Evolutionary conservation across 768 basidiomycete genomes (phyloP), one percentile per base, ranked within the genome.

Genomic region (Leucocoprinus sp.): DNA sequence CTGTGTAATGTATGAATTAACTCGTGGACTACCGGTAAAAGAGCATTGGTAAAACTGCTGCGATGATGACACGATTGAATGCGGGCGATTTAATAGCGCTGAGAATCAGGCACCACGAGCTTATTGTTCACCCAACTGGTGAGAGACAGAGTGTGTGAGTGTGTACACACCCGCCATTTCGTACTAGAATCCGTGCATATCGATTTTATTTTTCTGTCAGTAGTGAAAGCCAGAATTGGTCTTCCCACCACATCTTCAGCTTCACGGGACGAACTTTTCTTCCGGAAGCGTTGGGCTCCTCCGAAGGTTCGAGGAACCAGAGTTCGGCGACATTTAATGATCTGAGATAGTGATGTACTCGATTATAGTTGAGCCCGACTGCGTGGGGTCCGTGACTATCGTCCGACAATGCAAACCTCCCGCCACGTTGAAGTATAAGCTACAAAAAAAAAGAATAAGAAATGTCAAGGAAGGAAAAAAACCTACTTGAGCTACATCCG

Each of bases 331-430:
- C 71, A 3, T 75, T 76, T n/a, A 74, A 58, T 2, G 64, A 64
- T 37, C 67, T 64, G 22, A 92, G 66, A 62, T 97, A 98, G 8
- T 70, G 68, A 37, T 67, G 68, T 50, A 85, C 62, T 15, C 74
- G 70, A 44, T 66, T 57, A 55, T 97, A 99, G 61, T 97, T 91
- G 48, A 91, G 68, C 0, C 92, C 93, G 43, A 98, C 92, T 7
- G 80, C 79, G 23, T 80, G 77, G 2, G 91, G 85, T 0, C 90
- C 92, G 56, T 99, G 96, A 42, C 93, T 93, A 64, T 98, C 96
- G 59, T 98, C 96, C 4, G 95, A 98, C 21, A 99, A 71, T 15
- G 83, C 76, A 52, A 96, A 78, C 18, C 78, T 76, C 2, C 93
- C 96, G 8, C 74, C 76, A 38, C 71, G 62, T 34, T 70, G 58